A percentile compares a stretch with the other conserved stretches of the same genome.
Conservation (phyloP, 2,329 filamentous ascomycete genomes). For the Pseudofabraea citricarpa region DNA sequence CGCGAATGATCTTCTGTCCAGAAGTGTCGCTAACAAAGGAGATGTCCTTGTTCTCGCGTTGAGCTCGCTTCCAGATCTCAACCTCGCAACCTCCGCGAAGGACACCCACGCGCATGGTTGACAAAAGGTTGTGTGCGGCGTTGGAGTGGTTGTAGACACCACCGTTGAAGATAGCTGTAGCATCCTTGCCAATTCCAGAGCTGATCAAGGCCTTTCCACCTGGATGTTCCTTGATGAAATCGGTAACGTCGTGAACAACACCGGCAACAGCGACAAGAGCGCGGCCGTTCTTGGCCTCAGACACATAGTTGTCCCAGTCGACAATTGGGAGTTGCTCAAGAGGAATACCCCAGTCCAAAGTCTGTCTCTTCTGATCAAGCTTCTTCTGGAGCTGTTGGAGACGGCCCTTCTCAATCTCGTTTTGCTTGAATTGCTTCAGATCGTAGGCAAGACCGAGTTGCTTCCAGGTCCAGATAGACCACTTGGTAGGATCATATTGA, state of each 20-base stretch:
- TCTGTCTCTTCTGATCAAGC: constrained; percentile 78
- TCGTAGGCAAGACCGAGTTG: constrained; percentile 78
- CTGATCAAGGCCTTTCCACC: constrained; percentile 84
- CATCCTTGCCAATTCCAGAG: constrained; percentile 79
- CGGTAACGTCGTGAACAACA: constrained; percentile 78
- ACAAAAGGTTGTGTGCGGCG: constrained; percentile 82
- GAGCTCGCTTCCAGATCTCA: constrained; percentile 87
- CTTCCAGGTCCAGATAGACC: constrained; percentile 83
- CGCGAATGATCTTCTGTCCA: constrained; percentile 79
- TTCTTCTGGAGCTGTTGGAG: constrained; percentile 90
- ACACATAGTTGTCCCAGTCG: constrained; percentile 81
- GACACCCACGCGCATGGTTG: constrained; percentile 83
- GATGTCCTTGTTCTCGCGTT: constrained; percentile 79
- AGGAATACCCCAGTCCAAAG: constrained; percentile 80
- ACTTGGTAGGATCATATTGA: constrained; percentile 91
- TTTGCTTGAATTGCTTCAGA: constrained; percentile 85
- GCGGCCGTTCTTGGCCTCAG: constrained; percentile 72
- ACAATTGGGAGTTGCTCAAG: constrained; percentile 82
- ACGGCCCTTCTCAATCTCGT: constrained; percentile 90
- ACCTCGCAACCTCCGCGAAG: constrained; percentile 84
- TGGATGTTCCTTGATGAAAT: constrained; percentile 87
- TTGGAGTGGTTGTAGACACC: constrained; percentile 89
- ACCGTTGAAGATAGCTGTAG: constrained; percentile 87
- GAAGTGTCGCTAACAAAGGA: constrained; percentile 74
- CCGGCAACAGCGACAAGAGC: constrained; percentile 74